These are phyloP conservation scores for Straminergon stramineum DNA, from an alignment of 225 moss, liverwort and hornwort genomes.

Conservation along the genomic window DNA sequence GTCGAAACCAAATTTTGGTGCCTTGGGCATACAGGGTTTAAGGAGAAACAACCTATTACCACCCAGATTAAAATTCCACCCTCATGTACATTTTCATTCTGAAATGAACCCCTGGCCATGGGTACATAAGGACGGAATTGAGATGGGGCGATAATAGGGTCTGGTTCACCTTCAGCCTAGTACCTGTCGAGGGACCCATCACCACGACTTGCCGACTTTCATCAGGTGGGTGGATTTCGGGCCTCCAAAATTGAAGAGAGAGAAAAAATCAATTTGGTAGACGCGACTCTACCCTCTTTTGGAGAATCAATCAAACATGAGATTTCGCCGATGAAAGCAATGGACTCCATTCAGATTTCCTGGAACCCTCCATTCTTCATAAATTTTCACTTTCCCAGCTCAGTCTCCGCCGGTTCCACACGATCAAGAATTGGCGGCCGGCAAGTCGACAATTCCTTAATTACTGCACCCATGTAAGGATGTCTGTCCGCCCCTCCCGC, in stretches of 20 bases:
- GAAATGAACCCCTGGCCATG: not conserved
- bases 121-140: not conserved
- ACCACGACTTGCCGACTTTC: too few species aligned
- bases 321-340: not conserved
- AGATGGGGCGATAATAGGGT: not conserved
- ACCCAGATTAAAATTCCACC: not conserved
- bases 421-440: not conserved
- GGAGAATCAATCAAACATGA: not conserved
- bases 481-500: not conserved
- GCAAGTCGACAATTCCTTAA: not conserved
- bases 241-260: too few species aligned
- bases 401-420: not conserved
- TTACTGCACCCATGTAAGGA: too few species aligned
- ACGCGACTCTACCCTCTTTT: not conserved
- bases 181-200: too few species aligned
- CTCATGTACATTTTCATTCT: accelerated
- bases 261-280: not conserved
- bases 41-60: not conserved
- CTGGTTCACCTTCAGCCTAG: too few species aligned
- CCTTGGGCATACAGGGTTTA: not conserved
- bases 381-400: too few species aligned
- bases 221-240: not conserved
- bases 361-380: not conserved
- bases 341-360: not conserved
- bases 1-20: not conserved